Evolutionary conservation across 2,329 filamentous ascomycete genomes (phyloP).

Genomic region (Paecilomyces variotii): DNA sequence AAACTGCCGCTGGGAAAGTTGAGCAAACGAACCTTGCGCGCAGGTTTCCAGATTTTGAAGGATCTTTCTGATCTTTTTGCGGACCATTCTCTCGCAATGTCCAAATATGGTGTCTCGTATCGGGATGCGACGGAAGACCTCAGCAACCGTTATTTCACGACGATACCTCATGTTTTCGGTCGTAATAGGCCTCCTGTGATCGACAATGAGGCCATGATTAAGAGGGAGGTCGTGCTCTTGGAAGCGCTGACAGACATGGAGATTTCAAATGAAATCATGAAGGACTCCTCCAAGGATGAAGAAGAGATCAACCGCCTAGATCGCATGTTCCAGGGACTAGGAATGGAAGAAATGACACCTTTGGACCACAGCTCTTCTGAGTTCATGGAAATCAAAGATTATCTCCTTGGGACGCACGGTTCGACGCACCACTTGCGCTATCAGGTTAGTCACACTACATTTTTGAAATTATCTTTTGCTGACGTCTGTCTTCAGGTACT

Average conservation of each 20-base stretch:
- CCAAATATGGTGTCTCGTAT: constrained; percentile 35
- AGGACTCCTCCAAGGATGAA: constrained; percentile 48
- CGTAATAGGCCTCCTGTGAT: constrained; percentile 66
- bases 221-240: constrained; percentile 69
- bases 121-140: constrained; percentile 49
- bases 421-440: constrained; percentile 52
- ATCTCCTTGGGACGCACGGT: constrained; percentile 60
- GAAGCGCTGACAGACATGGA: constrained; percentile 82
- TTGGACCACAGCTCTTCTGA: constrained; percentile 54
- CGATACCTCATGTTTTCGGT: constrained; percentile 76
- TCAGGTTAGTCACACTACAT: constrained; percentile 12
- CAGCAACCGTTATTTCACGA: constrained; percentile 71
- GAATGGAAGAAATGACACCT: constrained; percentile 67
- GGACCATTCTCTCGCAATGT: constrained; percentile 40
- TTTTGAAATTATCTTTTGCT: constrained; percentile 6
- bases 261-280: constrained; percentile 69
- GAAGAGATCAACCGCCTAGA: constrained; percentile 59
- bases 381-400: constrained; percentile 56
- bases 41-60: constrained; percentile 70
- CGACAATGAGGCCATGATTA: constrained; percentile 47
- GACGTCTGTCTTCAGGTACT: constrained; percentile 40
- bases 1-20: constrained; percentile 81
- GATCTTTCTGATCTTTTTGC: constrained; percentile 62
- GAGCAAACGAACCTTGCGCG: constrained; percentile 66
- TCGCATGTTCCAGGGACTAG: constrained; percentile 61